Conservation (phyloP, 495 filamentous ascomycete genomes). For the Aspergillus egyptiacus region DNA sequence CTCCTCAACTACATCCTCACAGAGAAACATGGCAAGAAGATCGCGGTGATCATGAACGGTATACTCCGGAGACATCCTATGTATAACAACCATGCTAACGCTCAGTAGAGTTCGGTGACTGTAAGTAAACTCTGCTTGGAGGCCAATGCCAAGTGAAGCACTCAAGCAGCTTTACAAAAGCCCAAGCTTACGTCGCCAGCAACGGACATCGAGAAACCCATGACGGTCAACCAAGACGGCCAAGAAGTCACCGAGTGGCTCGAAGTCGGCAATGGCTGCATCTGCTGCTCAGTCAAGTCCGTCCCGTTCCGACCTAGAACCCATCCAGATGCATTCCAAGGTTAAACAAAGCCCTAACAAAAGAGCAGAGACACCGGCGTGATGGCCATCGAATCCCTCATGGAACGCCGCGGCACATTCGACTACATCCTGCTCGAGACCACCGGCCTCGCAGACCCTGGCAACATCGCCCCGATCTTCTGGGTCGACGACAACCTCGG, state of each 20-base stretch:
- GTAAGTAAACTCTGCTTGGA: constrained; percentile 44
- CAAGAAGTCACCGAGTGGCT: constrained; percentile 92
- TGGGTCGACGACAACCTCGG: constrained; percentile 96
- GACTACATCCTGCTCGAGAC: constrained; percentile 99
- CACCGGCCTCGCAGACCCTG: constrained; percentile 90
- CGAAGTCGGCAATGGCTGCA: constrained; percentile 92
- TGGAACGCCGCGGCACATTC: constrained; percentile 87
- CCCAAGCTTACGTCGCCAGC: constrained; percentile 42
- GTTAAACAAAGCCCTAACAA: constrained; percentile 1
- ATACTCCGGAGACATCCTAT: constrained; percentile 16
- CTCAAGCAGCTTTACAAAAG: not conserved
- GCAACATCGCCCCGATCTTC: constrained; percentile 91
- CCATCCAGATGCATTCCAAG: not conserved
- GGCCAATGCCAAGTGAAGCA: not conserved
- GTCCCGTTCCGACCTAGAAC: not conserved
- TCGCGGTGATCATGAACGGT: constrained; percentile 97
- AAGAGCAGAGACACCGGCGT: constrained; percentile 74
- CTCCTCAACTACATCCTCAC: constrained; percentile 92
- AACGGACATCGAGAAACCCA: constrained; percentile 86
- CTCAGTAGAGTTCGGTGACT: constrained; percentile 83
- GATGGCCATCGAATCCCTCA: constrained; percentile 89
- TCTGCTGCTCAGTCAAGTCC: constrained; percentile 98
- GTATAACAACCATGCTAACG: not conserved
- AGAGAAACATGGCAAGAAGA: constrained; percentile 90
- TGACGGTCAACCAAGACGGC: constrained; percentile 80